Evolutionary conservation across 805 yeast species (phyloP).

Genomic region (Cephaloascus albidus): DNA sequence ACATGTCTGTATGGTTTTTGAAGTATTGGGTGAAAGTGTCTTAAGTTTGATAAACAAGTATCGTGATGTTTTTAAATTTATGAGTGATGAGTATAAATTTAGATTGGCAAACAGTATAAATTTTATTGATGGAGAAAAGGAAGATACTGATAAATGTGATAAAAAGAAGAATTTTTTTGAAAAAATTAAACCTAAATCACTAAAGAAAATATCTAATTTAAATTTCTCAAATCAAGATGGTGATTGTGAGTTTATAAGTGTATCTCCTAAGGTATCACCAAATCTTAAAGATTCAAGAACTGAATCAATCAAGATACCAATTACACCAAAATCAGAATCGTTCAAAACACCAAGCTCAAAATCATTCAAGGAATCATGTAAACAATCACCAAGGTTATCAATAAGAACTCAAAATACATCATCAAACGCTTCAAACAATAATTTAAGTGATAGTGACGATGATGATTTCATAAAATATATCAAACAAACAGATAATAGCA

Average conservation of each 20-base stretch:
- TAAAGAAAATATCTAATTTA: background rate
- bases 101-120: background rate
- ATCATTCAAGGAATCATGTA: no score
- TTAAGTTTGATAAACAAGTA: constrained; percentile 40
- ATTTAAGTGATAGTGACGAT: background rate
- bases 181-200: background rate
- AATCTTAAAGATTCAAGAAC: background rate
- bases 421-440: background rate
- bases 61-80: constrained; percentile 24
- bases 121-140: background rate
- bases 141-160: background rate
- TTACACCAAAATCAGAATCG: background rate
- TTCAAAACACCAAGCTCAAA: no score
- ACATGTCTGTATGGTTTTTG: constrained; percentile 61
- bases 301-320: background rate
- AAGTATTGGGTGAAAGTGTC: constrained; percentile 54
- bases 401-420: background rate
- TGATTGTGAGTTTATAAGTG: no score
- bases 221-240: no score
- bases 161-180: no score
- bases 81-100: constrained; percentile 4
- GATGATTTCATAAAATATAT: constrained; percentile 3
- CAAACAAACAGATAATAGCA: constrained; percentile 8
- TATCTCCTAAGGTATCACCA: background rate
- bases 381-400: background rate